Evolutionary conservation across 495 filamentous ascomycete species (phyloP).

Genomic region (Penicillium macrosclerotiorum): DNA sequence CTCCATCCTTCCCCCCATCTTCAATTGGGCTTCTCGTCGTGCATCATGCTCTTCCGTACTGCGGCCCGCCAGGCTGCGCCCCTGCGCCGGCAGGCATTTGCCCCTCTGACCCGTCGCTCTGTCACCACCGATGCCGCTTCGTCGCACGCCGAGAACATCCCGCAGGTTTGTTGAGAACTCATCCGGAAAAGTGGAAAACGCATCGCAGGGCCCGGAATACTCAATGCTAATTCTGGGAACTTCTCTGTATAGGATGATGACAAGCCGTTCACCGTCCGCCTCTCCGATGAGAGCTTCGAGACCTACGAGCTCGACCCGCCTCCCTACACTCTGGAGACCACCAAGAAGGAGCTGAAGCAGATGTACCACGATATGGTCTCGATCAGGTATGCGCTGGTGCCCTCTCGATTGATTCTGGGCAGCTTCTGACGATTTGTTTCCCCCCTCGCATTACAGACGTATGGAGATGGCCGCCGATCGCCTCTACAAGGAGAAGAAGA

Average conservation of each 20-base stretch:
- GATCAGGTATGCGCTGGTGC: slow-evolving; percentile 62
- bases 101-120: slow-evolving; percentile 60
- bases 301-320: slow-evolving; percentile 98
- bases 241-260: slow-evolving; percentile 73
- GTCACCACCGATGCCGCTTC: slow-evolving; percentile 95
- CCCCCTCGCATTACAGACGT: slow-evolving; percentile 64
- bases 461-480: slow-evolving; percentile 99
- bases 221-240: slow-evolving; percentile 25
- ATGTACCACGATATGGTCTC: slow-evolving; percentile 99
- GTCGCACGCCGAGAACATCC: slow-evolving; percentile 76
- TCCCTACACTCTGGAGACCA: slow-evolving; percentile 82
- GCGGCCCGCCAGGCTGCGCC: slow-evolving; percentile 49
- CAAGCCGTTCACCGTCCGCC: slow-evolving; percentile 84
- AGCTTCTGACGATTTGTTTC: slow-evolving; percentile 3
- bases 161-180: slow-evolving; percentile 63
- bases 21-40: slow-evolving; percentile 29
- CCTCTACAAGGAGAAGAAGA: slow-evolving; percentile 99
- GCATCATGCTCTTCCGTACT: slow-evolving; percentile 47
- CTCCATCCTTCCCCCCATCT: slow-evolving; percentile 21
- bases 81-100: slow-evolving; percentile 52
- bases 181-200: slow-evolving; percentile 42
- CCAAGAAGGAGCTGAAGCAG: slow-evolving; percentile 96
- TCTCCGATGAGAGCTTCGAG: slow-evolving; percentile 98
- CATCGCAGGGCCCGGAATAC: neutral
- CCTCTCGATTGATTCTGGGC: no score